Evolutionary conservation across 1,139 yeast species (phyloP), one percentile per base, ranked within the genome.

Genomic region (Keqinozyma sinolaborantium): DNA sequence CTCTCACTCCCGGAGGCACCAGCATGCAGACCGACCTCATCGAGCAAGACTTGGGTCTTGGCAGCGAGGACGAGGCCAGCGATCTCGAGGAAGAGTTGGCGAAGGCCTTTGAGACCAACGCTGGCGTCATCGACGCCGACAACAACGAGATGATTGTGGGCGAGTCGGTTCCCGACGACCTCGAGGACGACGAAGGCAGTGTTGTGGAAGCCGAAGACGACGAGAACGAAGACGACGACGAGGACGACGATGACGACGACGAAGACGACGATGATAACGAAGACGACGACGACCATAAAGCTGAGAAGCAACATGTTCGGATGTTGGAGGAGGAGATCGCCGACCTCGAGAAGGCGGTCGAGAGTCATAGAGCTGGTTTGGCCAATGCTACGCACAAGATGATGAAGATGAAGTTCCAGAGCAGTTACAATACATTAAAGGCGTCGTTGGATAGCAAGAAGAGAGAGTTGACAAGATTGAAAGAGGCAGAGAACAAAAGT

Each of bases 371-470:
- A 51, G 72, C 72, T 32, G 92, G 86, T 45, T 75, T 87, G 30
- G 77, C 73, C 12, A 81, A 82, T 36, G 90, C 95, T 2, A 78
- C 90, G 12, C 88, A 88, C 53, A 90, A 90, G 47, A 83, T 92
- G 64, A 73, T 92, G 77, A 80, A 83, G 53, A 85, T 83, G 60
- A 82, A 97, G 60, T 84, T 88, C 53, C 74, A 83, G 48, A 94
- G 84, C 44, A 87, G 86, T 34, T 83, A 87, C 37, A 74, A 73
- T 38, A 82, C 90, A 36, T 71, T 94, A 47, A 83, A 80, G 56
- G 80, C 82, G 31, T 96, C 94, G 42, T 70, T 90, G 39, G 96
- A 88, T 36, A 72, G 77, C 50, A 92, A 92, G 66, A 77, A 77
- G 60, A 70, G 83, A 37, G 92, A 84, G 50, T 68, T 90, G 47